Percentiles rank a stretch among this genome's conserved stretches.
Conservation (phyloP, 192 early-diverging fungal species). For the Linderina pennispora region DNA sequence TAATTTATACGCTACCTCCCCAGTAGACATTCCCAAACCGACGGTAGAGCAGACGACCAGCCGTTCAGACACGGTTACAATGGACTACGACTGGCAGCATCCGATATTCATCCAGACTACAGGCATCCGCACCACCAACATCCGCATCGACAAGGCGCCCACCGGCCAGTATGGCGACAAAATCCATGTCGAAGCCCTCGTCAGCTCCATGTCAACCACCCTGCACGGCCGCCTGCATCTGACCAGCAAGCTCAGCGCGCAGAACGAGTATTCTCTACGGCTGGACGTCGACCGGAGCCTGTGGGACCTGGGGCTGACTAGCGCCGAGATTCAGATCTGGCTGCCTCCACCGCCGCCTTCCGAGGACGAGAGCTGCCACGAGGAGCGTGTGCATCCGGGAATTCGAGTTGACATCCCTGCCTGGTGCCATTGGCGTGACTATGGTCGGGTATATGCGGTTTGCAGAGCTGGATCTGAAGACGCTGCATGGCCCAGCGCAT, state of each 20-base stretch:
- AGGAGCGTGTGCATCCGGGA: constrained; percentile 19
- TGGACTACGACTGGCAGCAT: constrained; percentile 14
- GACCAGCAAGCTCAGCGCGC: constrained; percentile 8
- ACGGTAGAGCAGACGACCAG: constrained; percentile 13
- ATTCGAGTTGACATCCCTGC: constrained; percentile 30
- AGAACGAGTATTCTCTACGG: constrained; percentile 17
- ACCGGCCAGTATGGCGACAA: constrained; percentile 9
- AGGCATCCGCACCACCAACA: constrained; percentile 38
- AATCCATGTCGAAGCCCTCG: constrained; percentile 13
- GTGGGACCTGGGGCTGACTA: constrained; percentile 42
- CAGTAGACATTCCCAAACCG: too few relatives aligned
- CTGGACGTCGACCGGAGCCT: constrained; percentile 34
- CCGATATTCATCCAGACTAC: constrained; percentile 18
- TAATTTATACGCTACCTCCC: too few relatives aligned
- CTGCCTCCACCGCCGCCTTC: constrained; percentile 5
- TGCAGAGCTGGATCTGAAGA: constrained; percentile 19
- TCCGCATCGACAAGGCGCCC: constrained; percentile 17
- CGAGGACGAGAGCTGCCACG: not conserved
- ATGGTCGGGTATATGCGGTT: constrained; percentile 35
- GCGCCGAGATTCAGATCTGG: constrained; percentile 25
- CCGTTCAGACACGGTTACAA: constrained; percentile 16
- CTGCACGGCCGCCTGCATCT: constrained; percentile 19
- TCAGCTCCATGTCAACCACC: constrained; percentile 35
- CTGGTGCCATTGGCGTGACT: constrained; percentile 33
- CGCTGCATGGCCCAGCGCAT: constrained; percentile 35